A percentile compares a stretch with the other conserved stretches of the same genome.
Evolutionary conservation across 192 early-diverging fungal species (phyloP).

Genomic region (Kappamyces sp.): DNA sequence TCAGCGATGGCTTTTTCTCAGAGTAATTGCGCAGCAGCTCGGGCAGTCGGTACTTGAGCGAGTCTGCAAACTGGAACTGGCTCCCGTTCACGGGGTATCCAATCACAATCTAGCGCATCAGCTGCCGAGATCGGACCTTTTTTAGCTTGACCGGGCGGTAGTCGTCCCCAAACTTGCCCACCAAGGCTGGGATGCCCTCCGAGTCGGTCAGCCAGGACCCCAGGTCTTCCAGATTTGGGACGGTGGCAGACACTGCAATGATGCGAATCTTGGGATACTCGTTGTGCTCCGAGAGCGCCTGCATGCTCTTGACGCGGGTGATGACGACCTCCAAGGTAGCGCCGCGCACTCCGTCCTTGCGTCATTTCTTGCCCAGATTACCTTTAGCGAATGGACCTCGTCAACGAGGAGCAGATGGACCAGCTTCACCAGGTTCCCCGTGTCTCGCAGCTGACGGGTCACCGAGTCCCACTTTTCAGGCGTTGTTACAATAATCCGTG

Average conservation of each 20-base stretch:
- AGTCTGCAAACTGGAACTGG: conserved; percentile 54
- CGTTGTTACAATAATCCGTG: conserved; percentile 59
- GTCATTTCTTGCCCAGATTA: no score
- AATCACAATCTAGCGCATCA: no score
- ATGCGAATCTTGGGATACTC: conserved; percentile 15
- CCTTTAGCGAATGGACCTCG: conserved; percentile 74
- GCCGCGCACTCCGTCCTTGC: conserved; percentile 53
- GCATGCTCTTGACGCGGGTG: conserved; percentile 34
- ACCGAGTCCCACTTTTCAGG: conserved; percentile 77
- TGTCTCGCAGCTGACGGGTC: conserved; percentile 48
- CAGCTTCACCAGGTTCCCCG: conserved; percentile 17
- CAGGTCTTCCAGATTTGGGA: conserved; percentile 64
- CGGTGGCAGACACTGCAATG: conserved; percentile 62
- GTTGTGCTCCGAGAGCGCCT: not conserved
- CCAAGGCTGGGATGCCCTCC: conserved; percentile 13
- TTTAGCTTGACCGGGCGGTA: conserved; percentile 57
- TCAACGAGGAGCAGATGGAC: conserved; percentile 55
- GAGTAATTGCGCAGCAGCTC: conserved; percentile 32
- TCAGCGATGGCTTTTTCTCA: conserved; percentile 34
- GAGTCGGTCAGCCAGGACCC: conserved; percentile 54
- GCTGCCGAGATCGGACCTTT: no score
- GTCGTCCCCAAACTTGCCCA: conserved; percentile 62
- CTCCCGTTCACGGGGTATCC: conserved; percentile 32
- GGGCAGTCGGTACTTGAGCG: conserved; percentile 41
- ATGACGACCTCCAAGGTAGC: conserved; percentile 68